Evolutionary conservation across 306 rosid genomes (phyloP).

Genomic region (Castanea mollissima): DNA sequence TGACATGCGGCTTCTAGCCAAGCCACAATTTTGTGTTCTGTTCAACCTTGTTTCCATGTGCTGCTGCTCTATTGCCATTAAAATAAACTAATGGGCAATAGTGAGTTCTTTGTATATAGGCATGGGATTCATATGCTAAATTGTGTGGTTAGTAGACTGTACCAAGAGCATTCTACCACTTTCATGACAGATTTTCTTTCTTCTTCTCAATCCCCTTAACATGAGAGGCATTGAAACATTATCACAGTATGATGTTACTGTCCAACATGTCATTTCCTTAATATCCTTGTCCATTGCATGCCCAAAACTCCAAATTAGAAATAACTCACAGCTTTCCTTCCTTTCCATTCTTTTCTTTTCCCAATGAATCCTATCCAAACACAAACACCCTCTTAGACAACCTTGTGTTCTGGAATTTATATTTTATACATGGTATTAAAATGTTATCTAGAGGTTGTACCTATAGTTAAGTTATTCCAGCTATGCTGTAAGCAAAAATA

Average conservation of each 20-base stretch:
- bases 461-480: too few relatives aligned
- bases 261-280: too few relatives aligned
- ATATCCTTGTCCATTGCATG: too few relatives aligned
- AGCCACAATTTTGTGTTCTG: constrained; percentile 67
- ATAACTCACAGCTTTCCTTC: too few relatives aligned
- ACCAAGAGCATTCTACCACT: background rate
- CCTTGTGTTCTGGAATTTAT: too few relatives aligned
- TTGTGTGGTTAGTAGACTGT: background rate
- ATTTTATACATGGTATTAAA: too few relatives aligned
- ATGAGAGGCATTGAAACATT: background rate
- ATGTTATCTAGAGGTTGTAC: too few relatives aligned
- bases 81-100: background rate
- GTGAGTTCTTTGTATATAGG: background rate
- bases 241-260: background rate
- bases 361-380: too few relatives aligned
- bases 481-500: too few relatives aligned
- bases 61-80: background rate
- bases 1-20: constrained; percentile 83
- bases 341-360: too few relatives aligned
- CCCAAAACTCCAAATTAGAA: too few relatives aligned
- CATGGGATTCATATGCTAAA: background rate
- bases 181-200: background rate
- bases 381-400: too few relatives aligned
- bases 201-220: background rate
- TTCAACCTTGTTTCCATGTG: constrained; percentile 1